Percentiles rank a stretch among this genome's conserved stretches.
Evolutionary conservation across 2,329 filamentous ascomycete species (phyloP).

Genomic region (Truncatella angustata): DNA sequence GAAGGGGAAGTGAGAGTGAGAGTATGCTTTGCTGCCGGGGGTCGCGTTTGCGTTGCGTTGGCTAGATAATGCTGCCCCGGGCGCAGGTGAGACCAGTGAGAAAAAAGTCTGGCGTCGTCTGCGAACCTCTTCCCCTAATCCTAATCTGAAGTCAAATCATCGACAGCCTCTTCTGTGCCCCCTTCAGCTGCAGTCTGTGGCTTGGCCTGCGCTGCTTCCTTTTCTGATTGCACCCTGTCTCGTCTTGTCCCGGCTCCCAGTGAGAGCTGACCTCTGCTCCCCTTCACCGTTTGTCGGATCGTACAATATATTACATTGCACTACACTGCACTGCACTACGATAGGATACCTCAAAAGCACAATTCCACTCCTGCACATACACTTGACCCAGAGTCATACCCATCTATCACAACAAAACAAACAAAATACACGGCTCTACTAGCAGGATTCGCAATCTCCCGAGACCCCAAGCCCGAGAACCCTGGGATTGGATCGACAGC

Average conservation of each 20-base stretch:
- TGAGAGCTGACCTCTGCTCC: neutral
- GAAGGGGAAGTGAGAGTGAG: neutral
- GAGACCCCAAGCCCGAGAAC: too few relatives aligned
- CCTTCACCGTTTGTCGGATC: neutral
- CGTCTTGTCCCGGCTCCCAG: too few relatives aligned
- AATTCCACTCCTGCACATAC: too few relatives aligned
- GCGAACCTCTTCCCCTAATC: neutral
- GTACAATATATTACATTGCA: too few relatives aligned
- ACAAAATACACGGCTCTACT: too few relatives aligned
- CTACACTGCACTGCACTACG: too few relatives aligned
- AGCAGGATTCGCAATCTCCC: neutral
- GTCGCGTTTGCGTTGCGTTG: too few relatives aligned
- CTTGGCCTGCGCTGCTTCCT: neutral
- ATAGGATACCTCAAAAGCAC: too few relatives aligned
- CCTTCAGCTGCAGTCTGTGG: too few relatives aligned
- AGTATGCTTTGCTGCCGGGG: too few relatives aligned
- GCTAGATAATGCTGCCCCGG: neutral
- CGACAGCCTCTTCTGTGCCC: neutral
- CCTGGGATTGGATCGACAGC: neutral
- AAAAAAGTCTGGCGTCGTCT: constrained; percentile 4
- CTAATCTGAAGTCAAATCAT: neutral
- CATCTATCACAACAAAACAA: too few relatives aligned
- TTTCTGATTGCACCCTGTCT: neutral
- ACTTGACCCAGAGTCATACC: too few relatives aligned
- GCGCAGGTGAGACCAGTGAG: neutral